phyloP scores from a whole-genome alignment of 306 rosid species.

The Vicia sativa region DNA sequence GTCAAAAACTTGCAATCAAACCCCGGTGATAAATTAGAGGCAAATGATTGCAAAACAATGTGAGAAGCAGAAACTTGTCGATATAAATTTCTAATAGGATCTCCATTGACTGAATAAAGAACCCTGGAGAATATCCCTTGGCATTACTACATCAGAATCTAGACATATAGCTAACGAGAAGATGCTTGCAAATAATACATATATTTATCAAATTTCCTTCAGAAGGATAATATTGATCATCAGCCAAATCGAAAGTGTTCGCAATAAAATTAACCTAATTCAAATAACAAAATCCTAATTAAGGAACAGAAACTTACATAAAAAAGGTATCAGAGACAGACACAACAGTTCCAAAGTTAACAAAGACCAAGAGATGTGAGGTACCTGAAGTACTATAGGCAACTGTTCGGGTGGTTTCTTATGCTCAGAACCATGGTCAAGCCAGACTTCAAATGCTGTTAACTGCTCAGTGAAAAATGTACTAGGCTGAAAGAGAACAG shows the following conservation, averaged over 20 bases:
- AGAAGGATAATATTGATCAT: constrained; percentile 19
- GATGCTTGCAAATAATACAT: constrained; percentile 23
- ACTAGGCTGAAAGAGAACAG: constrained; percentile 68
- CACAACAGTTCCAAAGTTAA: constrained; percentile 36
- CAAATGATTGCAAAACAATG: constrained; percentile 18
- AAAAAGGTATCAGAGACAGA: constrained; percentile 38
- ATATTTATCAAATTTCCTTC: constrained; percentile 20
- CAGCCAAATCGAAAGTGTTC: constrained; percentile 21
- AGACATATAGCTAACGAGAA: constrained; percentile 15
- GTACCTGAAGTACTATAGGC: constrained; percentile 98
- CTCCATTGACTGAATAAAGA: constrained; percentile 19
- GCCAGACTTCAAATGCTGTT: constrained; percentile 99
- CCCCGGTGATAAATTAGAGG: constrained; percentile 1
- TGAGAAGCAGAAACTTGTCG: constrained; percentile 5
- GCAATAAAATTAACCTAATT: constrained; percentile 21
- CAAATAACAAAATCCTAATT: constrained; percentile 27
- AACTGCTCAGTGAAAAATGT: constrained; percentile 96
- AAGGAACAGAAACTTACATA: constrained; percentile 33
- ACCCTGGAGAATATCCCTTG: not conserved
- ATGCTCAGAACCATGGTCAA: constrained; percentile 94
- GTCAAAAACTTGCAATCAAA: constrained; percentile 15
- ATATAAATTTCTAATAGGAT: not conserved
- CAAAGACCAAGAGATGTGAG: constrained; percentile 28
- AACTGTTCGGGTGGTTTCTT: constrained; percentile 99
- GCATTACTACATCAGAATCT: constrained; percentile 13